Conservation (phyloP, 441 rosid species). For the Eugenia klotzschiana region DNA sequence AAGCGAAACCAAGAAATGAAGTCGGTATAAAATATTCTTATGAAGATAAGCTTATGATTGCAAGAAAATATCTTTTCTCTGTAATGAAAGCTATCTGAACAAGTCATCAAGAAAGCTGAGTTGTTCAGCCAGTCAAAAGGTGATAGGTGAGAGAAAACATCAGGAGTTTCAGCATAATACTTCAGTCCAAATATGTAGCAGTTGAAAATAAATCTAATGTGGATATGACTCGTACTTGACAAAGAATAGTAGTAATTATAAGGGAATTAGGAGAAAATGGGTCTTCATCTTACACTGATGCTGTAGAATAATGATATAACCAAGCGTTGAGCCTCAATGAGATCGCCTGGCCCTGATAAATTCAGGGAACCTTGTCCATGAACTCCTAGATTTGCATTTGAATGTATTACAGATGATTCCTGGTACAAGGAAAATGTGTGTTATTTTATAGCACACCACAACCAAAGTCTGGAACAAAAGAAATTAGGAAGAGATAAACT, state of each 20-base stretch:
- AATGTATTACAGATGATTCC: slow-evolving; percentile 82
- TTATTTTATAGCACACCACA: background rate
- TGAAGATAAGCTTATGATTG: background rate
- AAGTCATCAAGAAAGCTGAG: background rate
- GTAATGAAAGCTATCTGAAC: background rate
- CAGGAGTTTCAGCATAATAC: background rate
- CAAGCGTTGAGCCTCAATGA: slow-evolving; percentile 74
- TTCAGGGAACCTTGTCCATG: slow-evolving; percentile 77
- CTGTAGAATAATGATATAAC: slow-evolving; percentile 63
- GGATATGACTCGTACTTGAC: background rate
- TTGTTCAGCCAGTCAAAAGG: background rate
- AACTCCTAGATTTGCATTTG: slow-evolving; percentile 88
- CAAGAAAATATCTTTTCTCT: background rate
- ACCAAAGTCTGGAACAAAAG: background rate
- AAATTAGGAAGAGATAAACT: slow-evolving; percentile 1
- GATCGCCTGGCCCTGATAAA: slow-evolving; percentile 72
- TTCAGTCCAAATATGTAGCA: background rate
- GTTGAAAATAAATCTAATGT: background rate
- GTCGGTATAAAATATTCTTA: background rate
- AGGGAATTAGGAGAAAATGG: background rate
- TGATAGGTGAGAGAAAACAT: background rate
- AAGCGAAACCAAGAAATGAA: background rate
- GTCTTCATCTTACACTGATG: slow-evolving; percentile 48
- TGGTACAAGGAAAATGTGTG: slow-evolving; percentile 7
- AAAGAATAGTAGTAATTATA: background rate